These are phyloP conservation scores for Penicillium canariense DNA, from an alignment of 495 filamentous ascomycete genomes.

Conservation along the genomic window DNA sequence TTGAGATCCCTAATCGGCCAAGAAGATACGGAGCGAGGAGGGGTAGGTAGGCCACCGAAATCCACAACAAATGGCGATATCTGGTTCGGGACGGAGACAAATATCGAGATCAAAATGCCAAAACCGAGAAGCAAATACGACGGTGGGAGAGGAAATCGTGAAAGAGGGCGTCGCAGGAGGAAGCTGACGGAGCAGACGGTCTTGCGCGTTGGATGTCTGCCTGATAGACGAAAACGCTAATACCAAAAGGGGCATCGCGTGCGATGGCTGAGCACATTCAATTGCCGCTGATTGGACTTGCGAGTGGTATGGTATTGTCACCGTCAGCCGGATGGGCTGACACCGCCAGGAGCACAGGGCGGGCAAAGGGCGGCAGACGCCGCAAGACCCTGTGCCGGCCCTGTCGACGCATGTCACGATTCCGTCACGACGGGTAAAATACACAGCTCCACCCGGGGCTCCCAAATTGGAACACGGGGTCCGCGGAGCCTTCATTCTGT, in stretches of 20 bases:
- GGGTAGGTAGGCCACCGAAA: background rate
- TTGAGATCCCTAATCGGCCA: background rate
- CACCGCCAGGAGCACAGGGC: no score
- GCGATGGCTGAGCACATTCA: slow-evolving; percentile 23
- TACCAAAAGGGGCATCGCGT: slow-evolving; percentile 12
- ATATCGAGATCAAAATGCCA: background rate
- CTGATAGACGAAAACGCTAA: slow-evolving; percentile 40
- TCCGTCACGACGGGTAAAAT: slow-evolving; percentile 4
- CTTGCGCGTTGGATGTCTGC: slow-evolving; percentile 41
- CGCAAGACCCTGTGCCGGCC: background rate
- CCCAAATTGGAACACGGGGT: slow-evolving; percentile 19
- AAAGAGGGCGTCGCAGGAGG: slow-evolving; percentile 12
- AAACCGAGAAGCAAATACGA: slow-evolving; percentile 3
- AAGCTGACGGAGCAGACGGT: slow-evolving; percentile 26
- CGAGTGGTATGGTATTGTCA: background rate
- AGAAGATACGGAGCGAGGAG: background rate
- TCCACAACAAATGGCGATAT: slow-evolving; percentile 11
- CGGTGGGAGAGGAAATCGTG: slow-evolving; percentile 10
- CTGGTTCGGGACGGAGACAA: background rate
- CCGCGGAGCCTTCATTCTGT: slow-evolving; percentile 6
- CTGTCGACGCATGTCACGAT: background rate
- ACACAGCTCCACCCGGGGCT: slow-evolving; percentile 8
- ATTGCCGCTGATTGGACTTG: slow-evolving; percentile 21
- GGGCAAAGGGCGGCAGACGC: background rate
- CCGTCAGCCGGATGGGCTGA: no score